Percentiles rank a stretch among this genome's conserved stretches.
Conservation (phyloP, 768 basidiomycete genomes). For the Mycena rosella region DNA sequence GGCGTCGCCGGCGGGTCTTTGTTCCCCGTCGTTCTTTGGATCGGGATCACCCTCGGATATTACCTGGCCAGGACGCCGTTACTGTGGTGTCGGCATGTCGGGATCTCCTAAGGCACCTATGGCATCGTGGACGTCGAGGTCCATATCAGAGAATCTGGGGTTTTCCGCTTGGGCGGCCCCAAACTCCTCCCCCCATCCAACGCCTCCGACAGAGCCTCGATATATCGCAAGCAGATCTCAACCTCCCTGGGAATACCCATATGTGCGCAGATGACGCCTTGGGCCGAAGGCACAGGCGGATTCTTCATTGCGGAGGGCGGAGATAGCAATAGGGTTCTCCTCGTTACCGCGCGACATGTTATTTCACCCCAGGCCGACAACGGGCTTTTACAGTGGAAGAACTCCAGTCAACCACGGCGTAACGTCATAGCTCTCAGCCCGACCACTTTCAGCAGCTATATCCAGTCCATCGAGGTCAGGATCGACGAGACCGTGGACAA, state of each 20-base stretch:
- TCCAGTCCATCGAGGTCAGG: slow-evolving; percentile 35
- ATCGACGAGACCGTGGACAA: slow-evolving; percentile 21
- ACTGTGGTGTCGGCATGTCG: slow-evolving; percentile 41
- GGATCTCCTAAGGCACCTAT: slow-evolving; percentile 38
- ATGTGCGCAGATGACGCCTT: slow-evolving; percentile 36
- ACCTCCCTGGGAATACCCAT: slow-evolving; percentile 46
- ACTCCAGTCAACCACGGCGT: slow-evolving; percentile 28
- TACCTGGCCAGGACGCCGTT: slow-evolving; percentile 44
- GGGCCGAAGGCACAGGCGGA: slow-evolving; percentile 47
- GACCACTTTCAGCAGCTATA: slow-evolving; percentile 31
- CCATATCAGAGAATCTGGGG: slow-evolving; percentile 46
- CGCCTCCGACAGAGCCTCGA: neutral
- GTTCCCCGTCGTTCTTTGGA: slow-evolving; percentile 45
- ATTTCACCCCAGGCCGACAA: slow-evolving; percentile 38
- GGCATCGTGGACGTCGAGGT: slow-evolving; percentile 48
- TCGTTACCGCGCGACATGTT: slow-evolving; percentile 47
- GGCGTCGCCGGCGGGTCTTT: slow-evolving; percentile 35
- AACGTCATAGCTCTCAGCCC: slow-evolving; percentile 45
- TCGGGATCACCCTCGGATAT: slow-evolving; percentile 48
- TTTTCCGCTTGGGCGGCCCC: slow-evolving; percentile 22
- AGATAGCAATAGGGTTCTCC: slow-evolving; percentile 39
- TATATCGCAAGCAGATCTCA: slow-evolving; percentile 18
- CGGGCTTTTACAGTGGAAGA: slow-evolving; percentile 33
- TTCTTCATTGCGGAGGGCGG: slow-evolving; percentile 44
- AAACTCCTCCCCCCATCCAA: slow-evolving; percentile 13